Conservation (phyloP, 768 basidiomycete species). For the Hericium alpestre region DNA sequence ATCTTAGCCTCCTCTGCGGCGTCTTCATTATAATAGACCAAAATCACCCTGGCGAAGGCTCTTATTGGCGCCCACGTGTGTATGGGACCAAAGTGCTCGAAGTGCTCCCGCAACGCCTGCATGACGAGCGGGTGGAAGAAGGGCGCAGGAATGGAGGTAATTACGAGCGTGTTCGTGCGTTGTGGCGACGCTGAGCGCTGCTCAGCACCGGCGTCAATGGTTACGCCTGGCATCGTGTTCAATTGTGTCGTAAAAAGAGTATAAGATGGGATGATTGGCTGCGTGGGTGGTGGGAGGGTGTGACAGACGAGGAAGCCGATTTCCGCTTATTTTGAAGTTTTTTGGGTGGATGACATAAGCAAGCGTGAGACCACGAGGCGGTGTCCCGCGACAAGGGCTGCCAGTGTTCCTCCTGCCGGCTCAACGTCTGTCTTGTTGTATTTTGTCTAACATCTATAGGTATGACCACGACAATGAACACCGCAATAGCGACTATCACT, state of each 20-base stretch:
- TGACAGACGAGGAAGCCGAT: not conserved
- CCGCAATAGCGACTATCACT: too few species aligned
- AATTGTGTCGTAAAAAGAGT: not conserved
- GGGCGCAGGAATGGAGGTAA: slow-evolving; percentile 63
- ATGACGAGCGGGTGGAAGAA: slow-evolving; percentile 72
- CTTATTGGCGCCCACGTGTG: slow-evolving; percentile 84
- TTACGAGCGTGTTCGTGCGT: slow-evolving; percentile 74
- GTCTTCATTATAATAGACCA: slow-evolving; percentile 61
- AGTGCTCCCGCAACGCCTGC: slow-evolving; percentile 57
- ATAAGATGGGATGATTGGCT: not conserved
- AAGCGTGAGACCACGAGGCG: too few species aligned
- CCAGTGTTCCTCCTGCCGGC: too few species aligned
- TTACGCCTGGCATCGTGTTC: not conserved
- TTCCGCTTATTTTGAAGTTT: not conserved
- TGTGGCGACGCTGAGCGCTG: slow-evolving; percentile 7
- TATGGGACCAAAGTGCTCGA: slow-evolving; percentile 69
- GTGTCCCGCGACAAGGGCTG: too few species aligned
- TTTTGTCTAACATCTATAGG: too few species aligned
- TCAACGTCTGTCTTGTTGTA: too few species aligned
- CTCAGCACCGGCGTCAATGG: not conserved
- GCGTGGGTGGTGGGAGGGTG: not conserved
- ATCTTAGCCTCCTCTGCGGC: slow-evolving; percentile 59
- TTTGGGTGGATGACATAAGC: not conserved
- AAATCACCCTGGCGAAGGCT: slow-evolving; percentile 70
- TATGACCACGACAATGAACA: too few species aligned